Base-by-base conservation (phyloP, 345 rosid genomes). In the Lepidium sativum region DNA sequence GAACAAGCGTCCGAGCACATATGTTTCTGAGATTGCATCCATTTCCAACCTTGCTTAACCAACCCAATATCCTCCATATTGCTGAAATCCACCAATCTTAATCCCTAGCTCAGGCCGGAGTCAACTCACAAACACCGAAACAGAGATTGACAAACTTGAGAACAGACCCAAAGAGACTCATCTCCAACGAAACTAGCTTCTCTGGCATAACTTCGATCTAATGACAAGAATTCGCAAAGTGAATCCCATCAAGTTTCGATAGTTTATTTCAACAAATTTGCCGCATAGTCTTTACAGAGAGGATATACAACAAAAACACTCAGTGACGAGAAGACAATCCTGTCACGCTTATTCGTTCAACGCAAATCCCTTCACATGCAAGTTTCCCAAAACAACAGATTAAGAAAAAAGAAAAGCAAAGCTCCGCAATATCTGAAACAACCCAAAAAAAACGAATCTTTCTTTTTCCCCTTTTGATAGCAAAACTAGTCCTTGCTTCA, bases 31-130 rank as follows among this genome's bases (percentile, higher is more conserved):
- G 86, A 78, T 38, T 79, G 84, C 63, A 90, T 62, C 97, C 99
- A 94, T 73, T 86, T 78, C 96, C 92, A 88, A 1, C 83, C 92
- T 75, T 88, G 99, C 71, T 80, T 82, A 44, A 86, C 84, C 66
- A 94, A 77, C 49, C 95, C 92, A 66, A 94, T 85, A 63, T 90
- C 99, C 72, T 82, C 96, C 99, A 90, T 94, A 83, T 92, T 33
- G 16, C 65, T 45, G 6, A 69, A 63, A 68, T 56, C 33, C 20
- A 62, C 49, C 32, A 51, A 51, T 59, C 48, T 40, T 4, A 57
- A 31, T 31, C 60, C 54, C 7, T 27, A 42, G 14, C 43, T 60
- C 38, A 43, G n/a, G 21, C 41, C 62, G 4, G 7, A 20, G 16
- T 55, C 16, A 58, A 44, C 67, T 60, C 63, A 57, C 34, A n/a